Base-by-base conservation (phyloP, 2,329 filamentous ascomycete species). In the Sporothrix brasiliensis region DNA sequence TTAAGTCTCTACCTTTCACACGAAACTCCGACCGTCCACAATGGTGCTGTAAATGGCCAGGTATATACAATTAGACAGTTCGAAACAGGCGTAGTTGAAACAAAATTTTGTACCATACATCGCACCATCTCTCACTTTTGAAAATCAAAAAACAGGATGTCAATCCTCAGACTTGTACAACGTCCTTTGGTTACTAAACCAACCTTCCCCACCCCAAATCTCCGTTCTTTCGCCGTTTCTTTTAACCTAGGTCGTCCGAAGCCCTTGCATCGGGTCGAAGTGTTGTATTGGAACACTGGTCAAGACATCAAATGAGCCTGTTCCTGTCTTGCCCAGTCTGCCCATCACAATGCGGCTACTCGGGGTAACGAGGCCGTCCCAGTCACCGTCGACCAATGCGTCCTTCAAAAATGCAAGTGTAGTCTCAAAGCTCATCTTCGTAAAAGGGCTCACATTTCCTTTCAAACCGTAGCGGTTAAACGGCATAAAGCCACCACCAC, bases 401-500 rank as follows among this genome's bases (percentile, higher is more conserved):
- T 98, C 95, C 79, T 92, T 94, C 77, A 99, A 85, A 84, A 97
- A 97, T 0, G 91, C 90, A 52, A 98, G 87, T 2, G 95, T 99
- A 4, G 95, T 99, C 86, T 99, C 95, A 82, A 98, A 99, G 79
- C 92, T 97, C 94, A 98, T 98, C 86, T 98, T 98, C 81, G 95
- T 94, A 76, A 99, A 94, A 0, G 95, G 93, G 74, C 90, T 94
- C 39, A 94, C 90, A 77, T 92, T 94, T 74, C 92, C 89, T 77
- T 89, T 89, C 72, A 99, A 84, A 0, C 94, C 95, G 78, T 92
- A 96, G 65, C 95, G 91, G 81, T 92, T 97, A 83, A 99, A 99
- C 0, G 95, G 90, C 63, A 89, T 91, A 82, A 96, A 99, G 1
- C 88, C 89, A 74, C 95, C 95, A 72, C 89, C 90, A 68, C 94